Conservation (phyloP, 768 basidiomycete species). For the Zangia roseola region DNA sequence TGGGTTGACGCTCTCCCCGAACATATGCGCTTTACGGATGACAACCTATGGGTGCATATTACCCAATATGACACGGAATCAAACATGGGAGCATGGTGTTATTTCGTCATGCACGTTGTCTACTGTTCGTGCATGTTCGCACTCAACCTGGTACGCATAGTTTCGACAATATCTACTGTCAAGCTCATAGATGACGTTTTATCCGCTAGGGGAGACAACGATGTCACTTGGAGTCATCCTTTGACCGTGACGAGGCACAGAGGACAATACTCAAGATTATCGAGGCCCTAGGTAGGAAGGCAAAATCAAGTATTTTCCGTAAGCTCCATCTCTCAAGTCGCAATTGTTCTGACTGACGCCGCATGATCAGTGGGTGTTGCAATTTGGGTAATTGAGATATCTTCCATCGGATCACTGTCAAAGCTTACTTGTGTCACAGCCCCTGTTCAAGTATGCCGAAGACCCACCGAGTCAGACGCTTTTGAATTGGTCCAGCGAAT, state of each 20-base stretch:
- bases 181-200: neutral
- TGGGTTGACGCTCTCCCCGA: conserved; percentile 72
- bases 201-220: conserved; percentile 31
- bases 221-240: conserved; percentile 25
- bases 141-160: conserved; percentile 55
- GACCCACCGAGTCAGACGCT: conserved; percentile 51
- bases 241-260: conserved; percentile 34
- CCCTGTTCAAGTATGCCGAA: conserved; percentile 63
- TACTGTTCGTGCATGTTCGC: conserved; percentile 69
- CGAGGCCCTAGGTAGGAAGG: conserved; percentile 39
- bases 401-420: conserved; percentile 24
- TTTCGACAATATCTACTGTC: neutral
- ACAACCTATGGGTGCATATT: conserved; percentile 65
- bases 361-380: conserved; percentile 53
- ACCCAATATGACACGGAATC: conserved; percentile 80
- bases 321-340: conserved; percentile 27
- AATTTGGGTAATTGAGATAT: conserved; percentile 52
- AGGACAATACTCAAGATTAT: conserved; percentile 41
- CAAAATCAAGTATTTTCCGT: conserved; percentile 46
- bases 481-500: conserved; percentile 58
- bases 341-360: conserved; percentile 21
- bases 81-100: conserved; percentile 81
- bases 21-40: conserved; percentile 67
- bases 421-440: conserved; percentile 38
- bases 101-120: conserved; percentile 69